Conservation (phyloP, 176 grass and related monocot genomes). For the Melocanna baccifera region DNA sequence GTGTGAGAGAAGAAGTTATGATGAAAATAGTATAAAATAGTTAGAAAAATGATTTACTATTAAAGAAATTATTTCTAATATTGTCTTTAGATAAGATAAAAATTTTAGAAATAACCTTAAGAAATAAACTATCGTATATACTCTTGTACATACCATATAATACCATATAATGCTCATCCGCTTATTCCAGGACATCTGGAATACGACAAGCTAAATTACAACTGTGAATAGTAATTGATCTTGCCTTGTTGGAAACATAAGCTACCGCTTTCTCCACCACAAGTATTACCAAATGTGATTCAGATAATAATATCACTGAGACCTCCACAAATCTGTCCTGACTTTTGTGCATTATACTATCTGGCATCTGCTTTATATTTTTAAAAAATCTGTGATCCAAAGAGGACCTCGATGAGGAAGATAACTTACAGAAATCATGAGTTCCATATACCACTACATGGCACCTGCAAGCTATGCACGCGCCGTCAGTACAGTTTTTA, state of each 20-base stretch:
- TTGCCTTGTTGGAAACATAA: neutral
- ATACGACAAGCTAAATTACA: neutral
- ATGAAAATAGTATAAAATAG: no score
- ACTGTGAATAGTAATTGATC: neutral
- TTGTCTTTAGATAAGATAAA: no score
- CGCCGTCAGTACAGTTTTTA: constrained; percentile 5
- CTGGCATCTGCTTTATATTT: no score
- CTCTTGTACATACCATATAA: no score
- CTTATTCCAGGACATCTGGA: constrained; percentile 6
- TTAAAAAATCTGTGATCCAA: no score
- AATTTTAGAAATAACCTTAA: no score
- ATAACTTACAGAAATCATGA: neutral
- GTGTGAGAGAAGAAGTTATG: no score
- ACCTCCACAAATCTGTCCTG: neutral
- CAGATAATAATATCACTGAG: neutral
- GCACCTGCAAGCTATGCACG: neutral
- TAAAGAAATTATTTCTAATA: no score
- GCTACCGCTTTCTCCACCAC: neutral
- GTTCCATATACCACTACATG: neutral
- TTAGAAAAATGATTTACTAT: no score
- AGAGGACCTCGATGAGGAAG: neutral
- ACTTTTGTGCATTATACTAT: neutral
- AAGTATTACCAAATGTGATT: neutral
- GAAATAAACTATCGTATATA: no score
- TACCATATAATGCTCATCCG: neutral